Base-by-base conservation (phyloP, 106 monocot species). In the Gastrodia elata region DNA sequence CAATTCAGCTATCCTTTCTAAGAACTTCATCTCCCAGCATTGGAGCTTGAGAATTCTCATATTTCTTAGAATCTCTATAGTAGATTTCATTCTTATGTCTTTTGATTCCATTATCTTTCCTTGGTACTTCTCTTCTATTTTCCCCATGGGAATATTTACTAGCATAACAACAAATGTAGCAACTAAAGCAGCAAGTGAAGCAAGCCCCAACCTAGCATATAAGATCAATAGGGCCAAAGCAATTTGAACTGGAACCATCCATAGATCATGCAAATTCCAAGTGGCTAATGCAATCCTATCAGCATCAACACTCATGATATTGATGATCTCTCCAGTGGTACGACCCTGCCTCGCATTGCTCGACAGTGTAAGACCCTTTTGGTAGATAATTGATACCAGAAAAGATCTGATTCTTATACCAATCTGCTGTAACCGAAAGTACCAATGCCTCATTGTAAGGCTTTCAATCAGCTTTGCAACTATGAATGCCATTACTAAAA, bases 251-350 rank as follows among this genome's bases (percentile, higher is more conserved):
- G 90, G 93, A 4, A 93, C 80, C 83, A 91, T 78, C 90, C 92
- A 97, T 0, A 91, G 42, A 22, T 93, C 88, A 73, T 93, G 90
- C 76, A 97, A 75, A 75, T 97, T 90, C 97, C 88, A 97, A 55
- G 74, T 68, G 69, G 93, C 90, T 6, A 79, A 55, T 7, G 81
- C 84, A 42, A 97, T 68, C 68, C 90, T 79, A 36, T 85, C 85
- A 1, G 86, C 92, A 41, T 97, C 97, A 0, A 97, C 93, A 38
- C 84, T 90, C 82, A 97, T 87, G n/a, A 93, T 71, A 61, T 97
- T 97, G 55, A 97, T 87, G 38, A 93, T 84, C 76, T 97, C 97
- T 41, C 93, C 90, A 20, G 77, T 88, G 0, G 88, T 86, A 20
- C 80, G 84, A 4, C 86, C 86, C 74, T 90, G 89, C 74, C 86